Conservation (phyloP, 257 asterid species). For the Anisodus acutangulus region DNA sequence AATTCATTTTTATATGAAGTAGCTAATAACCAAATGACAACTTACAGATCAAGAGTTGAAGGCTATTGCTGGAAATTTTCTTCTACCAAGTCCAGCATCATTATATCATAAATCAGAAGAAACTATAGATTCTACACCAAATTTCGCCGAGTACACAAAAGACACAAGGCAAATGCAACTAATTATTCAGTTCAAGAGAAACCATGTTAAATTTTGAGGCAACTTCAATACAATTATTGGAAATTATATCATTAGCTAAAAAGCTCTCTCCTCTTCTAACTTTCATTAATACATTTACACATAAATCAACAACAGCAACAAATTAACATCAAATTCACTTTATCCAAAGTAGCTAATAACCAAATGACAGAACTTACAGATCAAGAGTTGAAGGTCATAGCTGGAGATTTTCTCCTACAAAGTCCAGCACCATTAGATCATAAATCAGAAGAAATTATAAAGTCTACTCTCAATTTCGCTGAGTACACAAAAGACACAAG, state of each 20-base stretch:
- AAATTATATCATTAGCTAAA: slow-evolving; percentile 12
- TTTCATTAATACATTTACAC: too few species aligned
- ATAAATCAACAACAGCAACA: too few species aligned
- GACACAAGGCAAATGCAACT: background rate
- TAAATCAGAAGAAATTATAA: background rate
- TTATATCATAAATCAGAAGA: background rate
- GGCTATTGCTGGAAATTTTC: background rate
- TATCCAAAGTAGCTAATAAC: too few species aligned
- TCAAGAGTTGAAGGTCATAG: background rate
- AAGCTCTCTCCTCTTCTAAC: slow-evolving; percentile 22
- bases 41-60: background rate
- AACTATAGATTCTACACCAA: background rate
- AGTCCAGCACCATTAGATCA: background rate
- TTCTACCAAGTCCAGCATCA: background rate
- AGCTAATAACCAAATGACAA: background rate
- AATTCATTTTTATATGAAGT: background rate
- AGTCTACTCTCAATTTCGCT: background rate
- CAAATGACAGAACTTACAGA: too few species aligned
- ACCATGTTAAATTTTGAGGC: background rate
- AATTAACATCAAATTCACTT: too few species aligned
- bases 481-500: background rate
- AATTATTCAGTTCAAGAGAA: background rate
- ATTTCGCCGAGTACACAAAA: too few species aligned
- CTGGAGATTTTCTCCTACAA: background rate
- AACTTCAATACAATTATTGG: slow-evolving; percentile 34